Percentiles rank a stretch among this genome's conserved stretches.
Conservation (phyloP, 345 rosid genomes). For the Triadica sebifera region DNA sequence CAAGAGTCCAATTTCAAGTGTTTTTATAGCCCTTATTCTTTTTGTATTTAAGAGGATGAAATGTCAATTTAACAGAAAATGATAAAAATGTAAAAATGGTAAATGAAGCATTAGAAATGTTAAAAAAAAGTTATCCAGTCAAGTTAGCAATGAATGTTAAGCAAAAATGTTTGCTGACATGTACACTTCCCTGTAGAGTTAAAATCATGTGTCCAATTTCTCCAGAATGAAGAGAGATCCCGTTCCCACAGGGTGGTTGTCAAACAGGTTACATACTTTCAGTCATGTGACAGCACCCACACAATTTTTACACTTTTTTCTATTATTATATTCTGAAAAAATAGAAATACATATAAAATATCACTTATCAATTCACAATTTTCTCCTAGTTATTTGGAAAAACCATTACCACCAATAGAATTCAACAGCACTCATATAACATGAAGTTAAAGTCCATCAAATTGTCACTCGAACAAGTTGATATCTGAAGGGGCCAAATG, state of each 20-base stretch:
- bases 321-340: background rate
- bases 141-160: constrained; percentile 7
- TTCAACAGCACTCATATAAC: background rate
- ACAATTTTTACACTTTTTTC: background rate
- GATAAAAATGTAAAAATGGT: background rate
- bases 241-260: background rate
- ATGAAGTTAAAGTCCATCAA: background rate
- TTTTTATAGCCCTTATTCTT: background rate
- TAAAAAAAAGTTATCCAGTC: background rate
- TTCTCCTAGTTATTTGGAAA: background rate
- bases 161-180: background rate
- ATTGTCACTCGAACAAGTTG: background rate
- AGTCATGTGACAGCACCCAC: background rate
- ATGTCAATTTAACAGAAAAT: background rate
- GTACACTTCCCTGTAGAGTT: background rate
- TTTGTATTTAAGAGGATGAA: background rate
- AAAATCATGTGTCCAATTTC: background rate
- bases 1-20: too few species aligned
- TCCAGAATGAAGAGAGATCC: background rate
- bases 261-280: background rate
- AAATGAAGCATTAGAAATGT: background rate
- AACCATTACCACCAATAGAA: background rate
- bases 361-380: too few species aligned
- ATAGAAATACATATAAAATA: background rate
- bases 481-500: background rate